Base-by-base conservation (phyloP, 768 basidiomycete genomes). In the Trametes sanguinea region DNA sequence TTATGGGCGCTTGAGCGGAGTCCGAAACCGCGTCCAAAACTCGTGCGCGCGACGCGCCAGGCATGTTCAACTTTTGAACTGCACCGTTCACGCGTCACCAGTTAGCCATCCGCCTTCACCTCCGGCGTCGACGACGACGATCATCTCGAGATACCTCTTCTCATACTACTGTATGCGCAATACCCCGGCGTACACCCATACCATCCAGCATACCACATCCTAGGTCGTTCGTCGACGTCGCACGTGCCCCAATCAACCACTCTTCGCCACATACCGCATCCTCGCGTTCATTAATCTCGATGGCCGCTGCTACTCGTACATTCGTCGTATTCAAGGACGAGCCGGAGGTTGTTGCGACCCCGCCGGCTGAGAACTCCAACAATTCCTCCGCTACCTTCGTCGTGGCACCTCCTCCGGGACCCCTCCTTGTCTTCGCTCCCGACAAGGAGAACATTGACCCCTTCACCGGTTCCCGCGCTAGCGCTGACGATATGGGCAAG, bases 361-460 rank as follows among this genome's bases (percentile, higher is more conserved):
- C 48, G 16, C 29, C 45, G 22, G 59, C 70, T 16, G 75, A 75
- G 51, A 61, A 63, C 7, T 53, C 61, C 46, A 44, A 13, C 14
- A 33, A 35, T 16, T 11, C 35, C 16, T 58, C 62, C 67, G 60
- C 52, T 61, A 54, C 62, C 13, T 54, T 57, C 39, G 55, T 54
- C 16, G 52, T 61, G 0, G 57, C 63, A n/a, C 63, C 66, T 52
- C 72, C 52, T 51, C 72, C 60, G 62, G 62, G 61, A 56, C 63
- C 60, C 37, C 57, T 76, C 73, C 42, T 65, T n/a, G 55, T 68
- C 40, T 69, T 69, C 16, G 51, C 66, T 33, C 68, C 72, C 43
- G 88, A 91, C 77, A 92, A 92, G 80, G 90, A 92, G 76, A 92
- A 92, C 71, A 77, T 86, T 46, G 81, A 92, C 72, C 90, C 90